Evolutionary conservation across 768 basidiomycete genomes (phyloP), one percentile per base, ranked within the genome.

Genomic region (Trametes villosa): DNA sequence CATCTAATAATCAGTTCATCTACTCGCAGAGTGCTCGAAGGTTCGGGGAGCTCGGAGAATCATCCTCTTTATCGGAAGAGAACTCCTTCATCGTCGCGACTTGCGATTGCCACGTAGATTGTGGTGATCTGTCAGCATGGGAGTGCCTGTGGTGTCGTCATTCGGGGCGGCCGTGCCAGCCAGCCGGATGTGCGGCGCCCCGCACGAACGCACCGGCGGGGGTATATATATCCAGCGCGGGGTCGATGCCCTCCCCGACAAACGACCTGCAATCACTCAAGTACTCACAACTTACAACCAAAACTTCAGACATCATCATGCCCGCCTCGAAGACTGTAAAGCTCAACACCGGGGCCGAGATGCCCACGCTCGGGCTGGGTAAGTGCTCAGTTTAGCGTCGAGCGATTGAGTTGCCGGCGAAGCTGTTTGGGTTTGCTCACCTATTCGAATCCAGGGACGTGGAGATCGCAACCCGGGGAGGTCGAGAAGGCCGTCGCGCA

Each of bases 351-450:
- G 89, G 91, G 26, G 84, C 83, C 50, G 78, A 82, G 67, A 93
- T 94, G 81, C 90, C 91, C 68, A 84, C 84, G 17, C 76, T 92
- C 36, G 87, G 87, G 47, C 82, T 91, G 54, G 88, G 86, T 82
- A 64, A 36, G 76, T 65, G n/a, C 22, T n/a, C n/a, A n/a, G n/a
- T n/a, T 15, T 38, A 38, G 36, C 36, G 13, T 24, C 9, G n/a
- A 9, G 33, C 48, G 6, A 22, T 29, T 18, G 11, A 9, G 24
- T 49, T 26, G 34, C n/a, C 33, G 15, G 34, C 50, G 20, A 24
- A 38, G 24, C 4, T 2, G 20, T 26, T 38, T 36, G 50, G 9
- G 34, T n/a, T 46, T 26, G 42, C 56, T 50, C n/a, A 42, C 41
- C 29, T 9, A n/a, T n/a, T n/a, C 26, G 18, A 53, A 20, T 26